Evolutionary conservation across 2,329 filamentous ascomycete species (phyloP).

Genomic region (Alternaria incomplexa): DNA sequence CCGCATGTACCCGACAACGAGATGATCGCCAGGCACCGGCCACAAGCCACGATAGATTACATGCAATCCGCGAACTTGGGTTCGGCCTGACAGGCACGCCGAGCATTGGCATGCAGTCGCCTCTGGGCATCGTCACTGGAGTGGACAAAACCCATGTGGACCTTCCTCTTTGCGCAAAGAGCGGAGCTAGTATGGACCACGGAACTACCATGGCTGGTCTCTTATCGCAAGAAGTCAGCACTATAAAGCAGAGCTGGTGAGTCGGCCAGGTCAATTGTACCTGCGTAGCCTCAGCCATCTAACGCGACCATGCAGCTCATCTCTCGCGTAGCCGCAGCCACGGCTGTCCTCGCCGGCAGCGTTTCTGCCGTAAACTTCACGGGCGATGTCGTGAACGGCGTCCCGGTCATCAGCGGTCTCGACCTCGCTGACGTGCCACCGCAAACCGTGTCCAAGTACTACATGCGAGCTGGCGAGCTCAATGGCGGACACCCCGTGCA

Average conservation of each 20-base stretch:
- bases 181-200: slow-evolving; percentile 8
- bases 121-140: slow-evolving; percentile 39
- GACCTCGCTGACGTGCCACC: slow-evolving; percentile 46
- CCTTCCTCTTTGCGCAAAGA: slow-evolving; percentile 40
- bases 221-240: slow-evolving; percentile 22
- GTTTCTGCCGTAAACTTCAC: slow-evolving; percentile 35
- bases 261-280: background rate
- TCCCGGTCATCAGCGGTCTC: slow-evolving; percentile 42
- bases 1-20: no score
- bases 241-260: slow-evolving; percentile 14
- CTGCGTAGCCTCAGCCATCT: background rate
- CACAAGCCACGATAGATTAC: background rate
- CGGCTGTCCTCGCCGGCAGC: slow-evolving; percentile 24
- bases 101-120: slow-evolving; percentile 14
- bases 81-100: background rate
- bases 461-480: slow-evolving; percentile 46
- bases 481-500: slow-evolving; percentile 48
- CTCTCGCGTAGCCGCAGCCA: slow-evolving; percentile 21
- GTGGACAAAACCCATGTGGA: slow-evolving; percentile 17
- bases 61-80: background rate
- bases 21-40: background rate
- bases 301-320: slow-evolving; percentile 33
- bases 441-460: slow-evolving; percentile 46
- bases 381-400: slow-evolving; percentile 41
- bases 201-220: background rate